Evolutionary conservation across 495 filamentous ascomycete genomes (phyloP), one percentile per base, ranked within the genome.

Genomic region (Daldinia grandis): DNA sequence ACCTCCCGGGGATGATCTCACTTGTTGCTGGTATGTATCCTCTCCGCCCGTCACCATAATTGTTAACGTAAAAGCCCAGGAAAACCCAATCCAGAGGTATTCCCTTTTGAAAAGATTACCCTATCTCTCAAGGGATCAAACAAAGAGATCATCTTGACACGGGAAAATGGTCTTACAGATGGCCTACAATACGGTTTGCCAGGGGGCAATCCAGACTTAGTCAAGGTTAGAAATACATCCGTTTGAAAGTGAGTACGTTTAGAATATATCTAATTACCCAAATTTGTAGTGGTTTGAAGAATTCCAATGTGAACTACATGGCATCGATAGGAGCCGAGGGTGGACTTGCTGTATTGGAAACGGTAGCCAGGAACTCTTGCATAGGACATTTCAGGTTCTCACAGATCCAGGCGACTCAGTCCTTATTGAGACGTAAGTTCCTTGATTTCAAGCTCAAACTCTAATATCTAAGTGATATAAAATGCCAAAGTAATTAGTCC

Each of bases 401-500:
- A 60, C 58, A 6, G 58, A 60, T 30, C 58, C 58, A 14, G 58
- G 58, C 25, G 58, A 60, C 24, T 25, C 58, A 19, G 40, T 60
- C 7, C 40, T 60, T 9, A 60, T 60, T 33, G 58, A 60, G 28
- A 60, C 58, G 58, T 60, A 60, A 60, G 58, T 49, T 60, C 28
- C 6, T 47, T 19, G 9, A 49, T 21, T 49, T 24, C 4, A 19
- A 14, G n/a, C 27, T 35, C 0, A 49, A 49, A 10, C 14, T 10
- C 14, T 5, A 10, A 30, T 30, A 5, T 19, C 14, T 14, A 59
- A 19, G 14, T 30, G 9, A 49, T 60, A 1, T 60, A 21, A 15
- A 60, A 60, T 15, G 14, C 17, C 17, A 60, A 60, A 49, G 10
- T 35, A 59, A 59, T 59, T 31, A 60, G 58, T 27, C 58, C 58